Conservation (phyloP, 352 stramenopile species). For the Phytophthora pseudosyringae region DNA sequence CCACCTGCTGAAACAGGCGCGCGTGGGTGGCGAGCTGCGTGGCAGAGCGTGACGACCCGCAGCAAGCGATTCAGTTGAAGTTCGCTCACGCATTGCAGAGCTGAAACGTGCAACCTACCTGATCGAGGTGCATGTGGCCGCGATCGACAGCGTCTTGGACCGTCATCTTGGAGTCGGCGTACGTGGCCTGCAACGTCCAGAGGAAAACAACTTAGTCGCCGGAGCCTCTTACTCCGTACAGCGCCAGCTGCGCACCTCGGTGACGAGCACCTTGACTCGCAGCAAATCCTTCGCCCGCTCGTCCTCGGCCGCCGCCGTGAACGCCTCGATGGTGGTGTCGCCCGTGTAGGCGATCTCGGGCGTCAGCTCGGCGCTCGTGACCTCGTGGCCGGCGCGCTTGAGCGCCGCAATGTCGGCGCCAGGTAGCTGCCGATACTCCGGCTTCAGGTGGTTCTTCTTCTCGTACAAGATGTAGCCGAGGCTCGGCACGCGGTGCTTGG, state of each 20-base stretch:
- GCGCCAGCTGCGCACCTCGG: slow-evolving; percentile 55
- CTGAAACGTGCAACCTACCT: slow-evolving; percentile 46
- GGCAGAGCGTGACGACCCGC: background rate
- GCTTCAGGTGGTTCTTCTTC: slow-evolving; percentile 56
- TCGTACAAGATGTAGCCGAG: slow-evolving; percentile 81
- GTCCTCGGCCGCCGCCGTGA: slow-evolving; percentile 30
- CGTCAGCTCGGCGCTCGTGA: slow-evolving; percentile 41
- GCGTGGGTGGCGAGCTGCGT: slow-evolving; percentile 55
- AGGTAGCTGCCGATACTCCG: slow-evolving; percentile 49
- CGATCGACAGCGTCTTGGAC: slow-evolving; percentile 48
- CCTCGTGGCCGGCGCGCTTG: slow-evolving; percentile 47
- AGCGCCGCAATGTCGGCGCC: slow-evolving; percentile 58
- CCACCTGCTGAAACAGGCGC: slow-evolving; percentile 56
- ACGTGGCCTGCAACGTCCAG: slow-evolving; percentile 60
- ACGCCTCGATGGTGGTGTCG: slow-evolving; percentile 76
- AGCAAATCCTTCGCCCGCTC: slow-evolving; percentile 55
- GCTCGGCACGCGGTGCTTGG: slow-evolving; percentile 74
- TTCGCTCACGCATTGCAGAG: slow-evolving; percentile 1
- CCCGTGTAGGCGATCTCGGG: slow-evolving; percentile 86
- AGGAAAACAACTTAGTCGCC: slow-evolving; percentile 13
- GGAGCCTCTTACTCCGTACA: slow-evolving; percentile 15
- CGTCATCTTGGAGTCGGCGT: slow-evolving; percentile 57
- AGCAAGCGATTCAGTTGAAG: slow-evolving; percentile 19
- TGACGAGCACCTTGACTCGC: slow-evolving; percentile 74
- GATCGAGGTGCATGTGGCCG: slow-evolving; percentile 79